Evolutionary conservation across 495 filamentous ascomycete genomes (phyloP).

Genomic region (Xylona heveae): DNA sequence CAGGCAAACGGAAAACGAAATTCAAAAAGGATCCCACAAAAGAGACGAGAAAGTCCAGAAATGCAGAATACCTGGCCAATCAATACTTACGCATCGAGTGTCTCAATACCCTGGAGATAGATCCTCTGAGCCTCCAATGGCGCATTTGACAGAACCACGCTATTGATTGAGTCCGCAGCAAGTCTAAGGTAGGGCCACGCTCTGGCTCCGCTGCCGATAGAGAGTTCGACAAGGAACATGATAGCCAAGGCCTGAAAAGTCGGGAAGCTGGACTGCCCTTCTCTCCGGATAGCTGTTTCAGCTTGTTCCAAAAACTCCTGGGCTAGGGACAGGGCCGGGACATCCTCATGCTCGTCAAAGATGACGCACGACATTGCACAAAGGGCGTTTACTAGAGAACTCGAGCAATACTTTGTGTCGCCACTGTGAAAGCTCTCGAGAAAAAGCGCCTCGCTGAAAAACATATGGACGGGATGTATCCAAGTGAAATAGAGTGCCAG

Average conservation of each 20-base stretch:
- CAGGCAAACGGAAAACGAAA: too few species aligned
- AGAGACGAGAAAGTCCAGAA: too few species aligned
- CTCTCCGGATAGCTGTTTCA: constrained; percentile 31
- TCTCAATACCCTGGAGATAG: background rate
- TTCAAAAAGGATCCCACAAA: too few species aligned
- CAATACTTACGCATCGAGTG: background rate
- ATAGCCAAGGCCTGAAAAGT: constrained; percentile 61
- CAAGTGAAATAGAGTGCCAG: constrained; percentile 59
- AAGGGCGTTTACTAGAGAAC: constrained; percentile 56
- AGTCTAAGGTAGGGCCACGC: background rate
- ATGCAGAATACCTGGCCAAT: too few species aligned
- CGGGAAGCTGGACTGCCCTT: constrained; percentile 39
- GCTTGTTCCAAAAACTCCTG: constrained; percentile 54
- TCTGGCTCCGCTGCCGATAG: background rate
- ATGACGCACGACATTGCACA: constrained; percentile 54
- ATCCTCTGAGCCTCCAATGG: background rate
- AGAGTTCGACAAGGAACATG: constrained; percentile 21
- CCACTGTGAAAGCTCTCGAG: constrained; percentile 36
- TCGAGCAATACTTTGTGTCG: constrained; percentile 39
- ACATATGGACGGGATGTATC: constrained; percentile 55
- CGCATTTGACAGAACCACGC: background rate
- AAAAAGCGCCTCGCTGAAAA: constrained; percentile 54
- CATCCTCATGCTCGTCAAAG: constrained; percentile 33
- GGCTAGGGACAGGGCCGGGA: constrained; percentile 39
- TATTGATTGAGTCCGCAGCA: background rate